These are phyloP conservation scores for Ensete glaucum DNA, from an alignment of 176 grass and related monocot species.

Conservation along the genomic window DNA sequence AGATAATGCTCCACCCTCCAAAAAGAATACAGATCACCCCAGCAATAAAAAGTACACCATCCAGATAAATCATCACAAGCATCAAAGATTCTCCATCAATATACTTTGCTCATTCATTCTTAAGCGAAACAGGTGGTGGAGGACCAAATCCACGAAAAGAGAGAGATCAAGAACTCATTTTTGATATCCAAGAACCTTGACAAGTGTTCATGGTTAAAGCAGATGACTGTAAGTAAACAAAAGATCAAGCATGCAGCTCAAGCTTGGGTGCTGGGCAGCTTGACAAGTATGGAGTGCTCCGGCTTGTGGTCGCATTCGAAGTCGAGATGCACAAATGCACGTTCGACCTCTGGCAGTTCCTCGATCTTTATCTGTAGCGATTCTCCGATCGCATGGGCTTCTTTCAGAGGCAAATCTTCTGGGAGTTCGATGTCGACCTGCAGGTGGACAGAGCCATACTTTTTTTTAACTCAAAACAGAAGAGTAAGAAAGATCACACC, in stretches of 20 bases:
- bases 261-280: conserved; percentile 58
- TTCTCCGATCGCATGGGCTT: conserved; percentile 19
- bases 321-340: conserved; percentile 26
- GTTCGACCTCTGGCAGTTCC: conserved; percentile 23
- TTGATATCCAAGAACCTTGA: too few species aligned
- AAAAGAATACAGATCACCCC: too few species aligned
- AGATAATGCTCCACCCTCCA: too few species aligned
- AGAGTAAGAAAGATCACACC: not conserved
- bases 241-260: conserved; percentile 1
- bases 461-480: too few species aligned
- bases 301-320: conserved; percentile 24
- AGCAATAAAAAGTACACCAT: too few species aligned
- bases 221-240: not conserved
- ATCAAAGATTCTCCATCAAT: too few species aligned
- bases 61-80: too few species aligned
- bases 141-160: too few species aligned
- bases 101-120: too few species aligned
- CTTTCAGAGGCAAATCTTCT: conserved; percentile 18
- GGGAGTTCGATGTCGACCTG: conserved; percentile 23
- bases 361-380: conserved; percentile 25
- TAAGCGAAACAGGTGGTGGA: too few species aligned
- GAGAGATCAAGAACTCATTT: not conserved
- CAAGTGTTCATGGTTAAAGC: too few species aligned
- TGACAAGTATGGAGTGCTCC: conserved; percentile 52
- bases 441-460: not conserved